These are phyloP conservation scores for Noccaea bulbosa DNA, from an alignment of 345 rosid species.

Conservation along the genomic window DNA sequence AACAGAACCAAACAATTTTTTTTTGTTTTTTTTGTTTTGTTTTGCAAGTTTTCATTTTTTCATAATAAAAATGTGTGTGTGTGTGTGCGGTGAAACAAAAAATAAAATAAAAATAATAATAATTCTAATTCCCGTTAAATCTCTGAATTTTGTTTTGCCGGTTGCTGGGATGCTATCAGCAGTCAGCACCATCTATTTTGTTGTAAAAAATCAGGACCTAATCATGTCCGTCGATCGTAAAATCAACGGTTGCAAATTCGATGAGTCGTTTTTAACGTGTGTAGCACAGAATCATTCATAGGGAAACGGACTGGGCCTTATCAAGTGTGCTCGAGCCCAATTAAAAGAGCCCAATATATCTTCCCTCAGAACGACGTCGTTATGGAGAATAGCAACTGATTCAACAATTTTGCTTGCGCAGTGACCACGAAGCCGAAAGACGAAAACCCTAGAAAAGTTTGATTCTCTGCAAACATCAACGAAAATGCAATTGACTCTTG, in stretches of 20 bases:
- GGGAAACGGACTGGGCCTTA: slow-evolving; percentile 27
- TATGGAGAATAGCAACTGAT: background rate
- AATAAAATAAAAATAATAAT: too few relatives aligned
- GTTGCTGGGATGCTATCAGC: too few relatives aligned
- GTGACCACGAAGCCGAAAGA: slow-evolving; percentile 22
- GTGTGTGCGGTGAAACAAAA: too few relatives aligned
- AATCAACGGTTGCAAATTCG: slow-evolving; percentile 14
- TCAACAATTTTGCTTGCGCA: background rate
- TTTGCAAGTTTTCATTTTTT: too few relatives aligned
- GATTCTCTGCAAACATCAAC: slow-evolving; percentile 1
- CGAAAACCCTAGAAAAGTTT: slow-evolving; percentile 30
- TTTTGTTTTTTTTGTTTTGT: too few relatives aligned
- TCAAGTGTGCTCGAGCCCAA: background rate
- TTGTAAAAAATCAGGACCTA: slow-evolving; percentile 3
- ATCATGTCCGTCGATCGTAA: slow-evolving; percentile 10
- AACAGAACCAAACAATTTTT: too few relatives aligned
- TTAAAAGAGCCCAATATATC: background rate
- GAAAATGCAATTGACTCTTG: slow-evolving; percentile 77
- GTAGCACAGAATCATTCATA: slow-evolving; percentile 14
- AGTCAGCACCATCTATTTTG: slow-evolving; percentile 18
- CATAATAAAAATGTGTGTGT: too few relatives aligned
- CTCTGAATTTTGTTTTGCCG: slow-evolving; percentile 20
- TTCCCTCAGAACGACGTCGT: background rate
- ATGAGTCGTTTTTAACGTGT: background rate
- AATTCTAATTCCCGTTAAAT: slow-evolving; percentile 26